These are phyloP conservation scores for Flammula alnicola DNA, from an alignment of 1,284 basidiomycete species.

Conservation along the genomic window DNA sequence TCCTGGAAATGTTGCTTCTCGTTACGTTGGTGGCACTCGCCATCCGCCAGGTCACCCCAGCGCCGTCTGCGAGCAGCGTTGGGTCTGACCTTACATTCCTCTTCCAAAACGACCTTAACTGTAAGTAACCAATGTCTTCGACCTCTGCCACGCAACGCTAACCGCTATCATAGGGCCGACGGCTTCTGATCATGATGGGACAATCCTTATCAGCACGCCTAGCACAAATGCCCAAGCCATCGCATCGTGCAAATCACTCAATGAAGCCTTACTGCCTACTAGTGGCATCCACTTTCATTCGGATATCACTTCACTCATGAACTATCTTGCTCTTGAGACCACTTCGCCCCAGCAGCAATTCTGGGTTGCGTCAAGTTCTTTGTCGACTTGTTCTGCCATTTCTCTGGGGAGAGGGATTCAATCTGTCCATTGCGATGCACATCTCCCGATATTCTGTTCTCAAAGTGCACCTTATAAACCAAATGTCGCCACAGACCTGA, in stretches of 20 bases:
- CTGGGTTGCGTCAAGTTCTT: conserved; percentile 24
- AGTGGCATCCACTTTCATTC: conserved; percentile 26
- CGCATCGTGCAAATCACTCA: conserved; percentile 27
- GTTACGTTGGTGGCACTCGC: conserved; percentile 8
- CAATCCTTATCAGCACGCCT: conserved; percentile 26
- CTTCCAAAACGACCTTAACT: conserved; percentile 37
- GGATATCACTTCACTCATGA: conserved; percentile 25
- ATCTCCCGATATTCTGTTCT: conserved; percentile 31
- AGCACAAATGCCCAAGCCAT: conserved; percentile 23
- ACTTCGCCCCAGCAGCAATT: conserved; percentile 22
- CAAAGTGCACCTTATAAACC: conserved; percentile 33
- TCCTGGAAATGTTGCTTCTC: conserved; percentile 9
- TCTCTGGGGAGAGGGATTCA: conserved; percentile 20
- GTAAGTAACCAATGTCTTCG: conserved; percentile 17
- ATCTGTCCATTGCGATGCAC: conserved; percentile 21
- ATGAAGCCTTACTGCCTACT: conserved; percentile 28
- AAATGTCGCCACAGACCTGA: conserved; percentile 30
- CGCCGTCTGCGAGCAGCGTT: conserved; percentile 25
- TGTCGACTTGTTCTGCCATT: conserved; percentile 10
- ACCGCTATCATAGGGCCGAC: conserved; percentile 29
- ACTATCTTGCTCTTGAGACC: conserved; percentile 24
- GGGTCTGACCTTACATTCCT: conserved; percentile 31
- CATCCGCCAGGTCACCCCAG: conserved; percentile 11
- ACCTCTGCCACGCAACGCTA: neutral
- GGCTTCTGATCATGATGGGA: conserved; percentile 27